Evolutionary conservation across 23 red algal genomes (phyloP).

Genomic region (Pyropia yezoensis): DNA sequence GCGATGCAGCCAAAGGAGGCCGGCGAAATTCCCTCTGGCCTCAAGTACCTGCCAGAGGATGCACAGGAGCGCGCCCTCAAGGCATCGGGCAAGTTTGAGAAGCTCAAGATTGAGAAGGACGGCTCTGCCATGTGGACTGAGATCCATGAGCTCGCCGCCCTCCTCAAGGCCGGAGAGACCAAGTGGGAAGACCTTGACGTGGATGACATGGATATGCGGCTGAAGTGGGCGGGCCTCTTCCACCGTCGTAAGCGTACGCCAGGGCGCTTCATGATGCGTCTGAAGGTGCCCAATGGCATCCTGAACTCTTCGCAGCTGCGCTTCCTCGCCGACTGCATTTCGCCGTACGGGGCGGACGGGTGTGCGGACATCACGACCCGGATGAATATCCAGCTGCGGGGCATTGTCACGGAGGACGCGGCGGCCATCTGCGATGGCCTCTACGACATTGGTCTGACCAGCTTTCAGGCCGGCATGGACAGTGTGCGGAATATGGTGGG

Average conservation of each 20-base stretch:
- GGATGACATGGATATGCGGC: conserved; percentile 71
- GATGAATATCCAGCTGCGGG: conserved; percentile 86
- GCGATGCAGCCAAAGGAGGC: too few species aligned
- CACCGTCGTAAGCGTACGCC: conserved; percentile 70
- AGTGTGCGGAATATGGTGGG: conserved; percentile 90
- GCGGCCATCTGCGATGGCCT: conserved; percentile 47
- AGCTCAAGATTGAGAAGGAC: conserved; percentile 78
- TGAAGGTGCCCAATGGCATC: conserved; percentile 83
- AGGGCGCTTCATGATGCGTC: conserved; percentile 78
- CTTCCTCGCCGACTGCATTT: conserved; percentile 24
- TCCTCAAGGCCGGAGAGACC: conserved; percentile 48
- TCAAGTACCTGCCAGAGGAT: conserved; percentile 13
- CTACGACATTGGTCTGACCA: conserved; percentile 48
- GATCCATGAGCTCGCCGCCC: conserved; percentile 31
- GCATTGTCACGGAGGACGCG: conserved; percentile 55
- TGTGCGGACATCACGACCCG: conserved; percentile 78
- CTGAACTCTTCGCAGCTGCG: conserved; percentile 36
- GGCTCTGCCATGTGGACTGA: conserved; percentile 78
- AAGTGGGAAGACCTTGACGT: conserved; percentile 42
- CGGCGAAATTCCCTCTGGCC: conserved; percentile 3
- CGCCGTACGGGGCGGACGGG: conserved; percentile 41
- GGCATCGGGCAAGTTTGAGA: conserved; percentile 60
- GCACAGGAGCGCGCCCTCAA: conserved; percentile 27
- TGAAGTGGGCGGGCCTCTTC: conserved; percentile 93
- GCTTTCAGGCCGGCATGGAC: conserved; percentile 83